These are phyloP conservation scores for Hawksworthiomyces lignivorus DNA, from an alignment of 2,329 filamentous ascomycete species.

Conservation along the genomic window DNA sequence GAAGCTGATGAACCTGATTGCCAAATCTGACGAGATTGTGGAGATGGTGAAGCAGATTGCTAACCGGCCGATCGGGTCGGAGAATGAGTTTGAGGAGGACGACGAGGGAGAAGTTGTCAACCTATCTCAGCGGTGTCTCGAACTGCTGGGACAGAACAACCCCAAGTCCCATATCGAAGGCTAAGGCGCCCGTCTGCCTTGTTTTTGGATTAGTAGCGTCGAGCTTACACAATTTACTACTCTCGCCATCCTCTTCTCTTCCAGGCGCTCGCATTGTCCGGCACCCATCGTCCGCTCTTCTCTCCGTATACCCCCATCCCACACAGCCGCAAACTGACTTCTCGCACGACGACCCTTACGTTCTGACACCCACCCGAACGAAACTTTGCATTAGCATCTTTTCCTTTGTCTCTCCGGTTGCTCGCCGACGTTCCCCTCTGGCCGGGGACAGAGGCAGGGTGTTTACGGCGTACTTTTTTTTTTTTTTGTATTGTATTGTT, in stretches of 20 bases:
- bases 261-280: no score
- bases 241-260: no score
- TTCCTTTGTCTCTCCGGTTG: constrained; percentile 6
- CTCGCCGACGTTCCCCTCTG: constrained; percentile 1
- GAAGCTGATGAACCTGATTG: constrained; percentile 78
- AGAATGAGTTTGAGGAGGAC: constrained; percentile 79
- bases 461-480: constrained; percentile 32
- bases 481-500: constrained; percentile 1
- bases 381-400: constrained; percentile 5
- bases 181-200: constrained; percentile 28
- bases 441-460: constrained; percentile 24
- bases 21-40: constrained; percentile 84
- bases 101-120: constrained; percentile 90
- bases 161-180: constrained; percentile 79
- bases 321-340: no score
- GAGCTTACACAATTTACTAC: no score
- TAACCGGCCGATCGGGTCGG: constrained; percentile 79
- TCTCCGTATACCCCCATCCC: no score
- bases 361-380: no score
- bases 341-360: no score
- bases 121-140: constrained; percentile 81
- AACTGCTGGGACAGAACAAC: constrained; percentile 69
- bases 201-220: no score
- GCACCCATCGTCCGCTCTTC: no score
- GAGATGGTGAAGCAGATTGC: constrained; percentile 87